Evolutionary conservation across 345 rosid genomes (phyloP).

Genomic region (Balakata baccata): DNA sequence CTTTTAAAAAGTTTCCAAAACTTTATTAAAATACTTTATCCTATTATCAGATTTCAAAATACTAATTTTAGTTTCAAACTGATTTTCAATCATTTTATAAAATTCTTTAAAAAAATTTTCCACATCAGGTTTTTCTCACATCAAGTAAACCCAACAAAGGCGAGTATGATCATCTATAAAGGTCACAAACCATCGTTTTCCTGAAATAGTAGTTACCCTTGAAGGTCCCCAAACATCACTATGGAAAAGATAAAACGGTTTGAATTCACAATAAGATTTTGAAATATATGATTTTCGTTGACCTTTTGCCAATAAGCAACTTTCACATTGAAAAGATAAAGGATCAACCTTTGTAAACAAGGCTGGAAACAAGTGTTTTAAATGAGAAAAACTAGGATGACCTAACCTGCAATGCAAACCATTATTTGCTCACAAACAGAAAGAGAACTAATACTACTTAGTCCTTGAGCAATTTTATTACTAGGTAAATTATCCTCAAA

Average conservation of each 20-base stretch:
- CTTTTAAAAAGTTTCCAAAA: too few species aligned
- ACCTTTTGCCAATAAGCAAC: background rate
- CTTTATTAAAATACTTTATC: background rate
- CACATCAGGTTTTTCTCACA: background rate
- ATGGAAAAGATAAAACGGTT: too few species aligned
- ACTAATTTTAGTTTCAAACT: background rate
- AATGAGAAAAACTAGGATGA: too few species aligned
- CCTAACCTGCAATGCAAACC: too few species aligned
- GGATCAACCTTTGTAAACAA: background rate
- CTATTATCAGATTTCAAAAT: background rate
- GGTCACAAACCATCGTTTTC: constrained; percentile 1
- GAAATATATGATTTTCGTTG: background rate
- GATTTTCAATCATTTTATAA: background rate
- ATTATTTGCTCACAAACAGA: too few species aligned
- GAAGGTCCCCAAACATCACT: too few species aligned
- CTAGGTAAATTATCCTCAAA: too few species aligned
- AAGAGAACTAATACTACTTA: too few species aligned
- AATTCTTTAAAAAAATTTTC: background rate
- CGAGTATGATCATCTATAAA: constrained; percentile 3
- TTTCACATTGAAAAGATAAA: background rate
- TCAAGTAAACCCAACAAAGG: background rate
- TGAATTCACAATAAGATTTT: background rate
- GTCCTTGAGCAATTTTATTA: too few species aligned
- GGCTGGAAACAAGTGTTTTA: too few species aligned
- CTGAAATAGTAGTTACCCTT: background rate